Conservation (phyloP, 2,329 filamentous ascomycete genomes). For the Penicillium sp. region DNA sequence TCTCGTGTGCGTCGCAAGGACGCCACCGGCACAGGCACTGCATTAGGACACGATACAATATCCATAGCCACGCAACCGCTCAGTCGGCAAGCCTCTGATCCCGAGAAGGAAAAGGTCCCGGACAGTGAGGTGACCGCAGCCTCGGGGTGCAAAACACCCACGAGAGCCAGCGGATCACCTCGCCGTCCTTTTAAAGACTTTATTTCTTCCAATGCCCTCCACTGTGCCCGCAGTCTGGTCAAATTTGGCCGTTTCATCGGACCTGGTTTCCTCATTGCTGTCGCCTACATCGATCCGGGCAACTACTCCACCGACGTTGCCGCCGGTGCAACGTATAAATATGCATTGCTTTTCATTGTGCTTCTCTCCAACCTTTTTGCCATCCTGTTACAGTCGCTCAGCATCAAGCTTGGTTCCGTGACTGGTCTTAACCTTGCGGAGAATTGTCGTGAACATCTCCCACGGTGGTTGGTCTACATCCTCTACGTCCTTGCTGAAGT, state of each 20-base stretch:
- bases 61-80: conserved; percentile 22
- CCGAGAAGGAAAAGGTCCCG: conserved; percentile 23
- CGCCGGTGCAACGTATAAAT: conserved; percentile 48
- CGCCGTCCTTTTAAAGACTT: conserved; percentile 27
- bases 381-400: conserved; percentile 49
- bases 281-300: conserved; percentile 52
- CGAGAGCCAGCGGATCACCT: conserved; percentile 33
- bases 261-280: conserved; percentile 50
- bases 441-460: conserved; percentile 64
- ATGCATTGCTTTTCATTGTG: conserved; percentile 48
- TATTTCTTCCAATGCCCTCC: conserved; percentile 15
- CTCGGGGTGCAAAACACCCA: conserved; percentile 30
- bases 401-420: conserved; percentile 65
- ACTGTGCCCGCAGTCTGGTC: conserved; percentile 30
- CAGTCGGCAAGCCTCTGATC: conserved; percentile 22
- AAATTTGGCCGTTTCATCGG: conserved; percentile 49
- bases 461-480: conserved; percentile 62
- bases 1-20: conserved; percentile 51
- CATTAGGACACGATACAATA: conserved; percentile 23
- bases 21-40: conserved; percentile 25
- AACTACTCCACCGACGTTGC: conserved; percentile 52
- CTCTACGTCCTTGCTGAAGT: conserved; percentile 65
- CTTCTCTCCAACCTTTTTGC: conserved; percentile 51
- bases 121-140: conserved; percentile 30
- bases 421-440: conserved; percentile 67